Conservation (phyloP, 1,284 basidiomycete species). For the Mycosarcoma maydis region DNA sequence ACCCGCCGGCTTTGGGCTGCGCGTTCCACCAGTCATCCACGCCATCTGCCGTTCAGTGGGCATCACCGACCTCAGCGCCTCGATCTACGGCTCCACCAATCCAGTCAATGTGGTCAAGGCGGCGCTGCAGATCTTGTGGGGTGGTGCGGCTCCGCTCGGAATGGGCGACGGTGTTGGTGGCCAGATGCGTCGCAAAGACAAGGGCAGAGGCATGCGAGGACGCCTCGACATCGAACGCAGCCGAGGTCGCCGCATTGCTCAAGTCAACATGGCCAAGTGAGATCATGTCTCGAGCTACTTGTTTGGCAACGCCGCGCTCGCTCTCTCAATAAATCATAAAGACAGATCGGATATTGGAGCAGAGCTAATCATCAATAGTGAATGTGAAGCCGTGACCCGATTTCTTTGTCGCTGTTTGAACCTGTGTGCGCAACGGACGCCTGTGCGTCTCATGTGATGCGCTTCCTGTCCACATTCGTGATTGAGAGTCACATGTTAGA, state of each 20-base stretch:
- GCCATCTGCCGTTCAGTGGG: slow-evolving; percentile 87
- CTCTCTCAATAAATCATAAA: too few species aligned
- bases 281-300: too few species aligned
- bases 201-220: slow-evolving; percentile 59
- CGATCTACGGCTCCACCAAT: slow-evolving; percentile 92
- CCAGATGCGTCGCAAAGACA: slow-evolving; percentile 59
- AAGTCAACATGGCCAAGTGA: slow-evolving; percentile 45
- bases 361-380: too few species aligned
- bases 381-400: too few species aligned
- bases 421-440: too few species aligned
- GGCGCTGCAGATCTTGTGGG: slow-evolving; percentile 66
- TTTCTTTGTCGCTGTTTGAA: too few species aligned
- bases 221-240: slow-evolving; percentile 55
- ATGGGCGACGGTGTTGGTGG: slow-evolving; percentile 65
- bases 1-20: slow-evolving; percentile 87
- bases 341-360: too few species aligned
- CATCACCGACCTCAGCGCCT: slow-evolving; percentile 91
- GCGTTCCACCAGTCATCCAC: slow-evolving; percentile 88
- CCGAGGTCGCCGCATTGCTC: slow-evolving; percentile 56
- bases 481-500: too few species aligned
- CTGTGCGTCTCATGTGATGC: too few species aligned
- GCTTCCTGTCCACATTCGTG: too few species aligned
- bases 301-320: too few species aligned
- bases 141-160: slow-evolving; percentile 58
- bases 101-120: slow-evolving; percentile 73